Conservation (phyloP, 2,329 filamentous ascomycete genomes). For the Sclerotinia spermophila region DNA sequence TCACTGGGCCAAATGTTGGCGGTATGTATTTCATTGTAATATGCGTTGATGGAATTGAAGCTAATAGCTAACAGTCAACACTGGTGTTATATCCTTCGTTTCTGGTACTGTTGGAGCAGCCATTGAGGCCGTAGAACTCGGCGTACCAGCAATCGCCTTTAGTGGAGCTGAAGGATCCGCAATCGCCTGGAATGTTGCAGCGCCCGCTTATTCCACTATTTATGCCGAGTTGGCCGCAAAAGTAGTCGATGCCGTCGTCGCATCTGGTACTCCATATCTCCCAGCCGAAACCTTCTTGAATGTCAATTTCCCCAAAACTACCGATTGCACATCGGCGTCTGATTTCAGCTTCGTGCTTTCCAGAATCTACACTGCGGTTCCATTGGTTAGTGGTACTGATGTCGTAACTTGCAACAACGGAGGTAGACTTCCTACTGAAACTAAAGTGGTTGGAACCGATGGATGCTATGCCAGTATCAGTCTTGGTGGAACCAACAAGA, state of each 20-base stretch:
- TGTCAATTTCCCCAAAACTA: neutral
- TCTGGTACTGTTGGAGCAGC: constrained; percentile 12
- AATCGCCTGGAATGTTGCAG: neutral
- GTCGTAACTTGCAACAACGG: constrained; percentile 7
- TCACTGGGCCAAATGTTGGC: constrained; percentile 9
- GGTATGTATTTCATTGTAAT: neutral
- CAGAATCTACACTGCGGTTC: neutral
- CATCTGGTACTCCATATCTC: constrained; percentile 5
- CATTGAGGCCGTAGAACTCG: neutral
- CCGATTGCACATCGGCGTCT: neutral
- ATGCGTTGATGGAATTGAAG: neutral
- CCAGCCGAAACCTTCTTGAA: neutral
- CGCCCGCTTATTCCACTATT: constrained; percentile 5
- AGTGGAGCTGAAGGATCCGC: constrained; percentile 8
- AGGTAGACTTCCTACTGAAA: constrained; percentile 10
- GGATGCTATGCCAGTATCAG: constrained; percentile 16
- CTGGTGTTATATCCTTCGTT: neutral
- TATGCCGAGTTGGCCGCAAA: neutral
- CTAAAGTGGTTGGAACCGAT: neutral
- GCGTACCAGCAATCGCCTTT: constrained; percentile 9
- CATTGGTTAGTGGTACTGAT: neutral
- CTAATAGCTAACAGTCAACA: neutral
- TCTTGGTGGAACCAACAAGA: constrained; percentile 12
- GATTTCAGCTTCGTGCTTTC: constrained; percentile 7
- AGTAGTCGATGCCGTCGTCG: neutral